Conservation (phyloP, 2,329 filamentous ascomycete species). For the Ampelomyces quisqualis region DNA sequence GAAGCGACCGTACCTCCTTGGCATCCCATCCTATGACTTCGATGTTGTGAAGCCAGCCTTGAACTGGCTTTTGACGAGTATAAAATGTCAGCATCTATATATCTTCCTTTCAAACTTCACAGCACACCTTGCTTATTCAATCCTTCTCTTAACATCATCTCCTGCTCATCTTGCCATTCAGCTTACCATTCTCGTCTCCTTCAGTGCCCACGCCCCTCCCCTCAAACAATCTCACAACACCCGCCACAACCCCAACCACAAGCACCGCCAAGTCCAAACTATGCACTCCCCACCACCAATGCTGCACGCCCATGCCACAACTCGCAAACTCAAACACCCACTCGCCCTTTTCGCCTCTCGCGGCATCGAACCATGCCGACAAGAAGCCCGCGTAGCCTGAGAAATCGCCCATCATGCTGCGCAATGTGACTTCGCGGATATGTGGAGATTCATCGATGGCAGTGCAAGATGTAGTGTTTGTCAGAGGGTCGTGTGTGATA, state of each 20-base stretch:
- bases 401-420: slow-evolving; percentile 98
- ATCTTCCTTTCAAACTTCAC: too few species aligned
- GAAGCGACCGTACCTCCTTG: too few species aligned
- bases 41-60: too few species aligned
- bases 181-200: too few species aligned
- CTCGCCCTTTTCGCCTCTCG: slow-evolving; percentile 67
- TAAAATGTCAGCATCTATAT: too few species aligned
- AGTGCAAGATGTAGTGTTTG: slow-evolving; percentile 13
- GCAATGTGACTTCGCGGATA: slow-evolving; percentile 85
- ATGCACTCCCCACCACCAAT: slow-evolving; percentile 93
- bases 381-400: slow-evolving; percentile 88
- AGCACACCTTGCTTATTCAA: too few species aligned
- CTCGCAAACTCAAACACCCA: slow-evolving; percentile 81
- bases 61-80: too few species aligned
- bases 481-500: slow-evolving; percentile 39
- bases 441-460: slow-evolving; percentile 49
- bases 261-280: slow-evolving; percentile 19
- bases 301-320: slow-evolving; percentile 80
- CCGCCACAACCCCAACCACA: neutral
- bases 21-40: too few species aligned
- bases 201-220: neutral
- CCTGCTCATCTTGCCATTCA: too few species aligned
- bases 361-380: slow-evolving; percentile 82
- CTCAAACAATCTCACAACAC: neutral
- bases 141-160: too few species aligned